phyloP scores from a whole-genome alignment of 2,329 filamentous ascomycete genomes.

The Thyridium curvatum region DNA sequence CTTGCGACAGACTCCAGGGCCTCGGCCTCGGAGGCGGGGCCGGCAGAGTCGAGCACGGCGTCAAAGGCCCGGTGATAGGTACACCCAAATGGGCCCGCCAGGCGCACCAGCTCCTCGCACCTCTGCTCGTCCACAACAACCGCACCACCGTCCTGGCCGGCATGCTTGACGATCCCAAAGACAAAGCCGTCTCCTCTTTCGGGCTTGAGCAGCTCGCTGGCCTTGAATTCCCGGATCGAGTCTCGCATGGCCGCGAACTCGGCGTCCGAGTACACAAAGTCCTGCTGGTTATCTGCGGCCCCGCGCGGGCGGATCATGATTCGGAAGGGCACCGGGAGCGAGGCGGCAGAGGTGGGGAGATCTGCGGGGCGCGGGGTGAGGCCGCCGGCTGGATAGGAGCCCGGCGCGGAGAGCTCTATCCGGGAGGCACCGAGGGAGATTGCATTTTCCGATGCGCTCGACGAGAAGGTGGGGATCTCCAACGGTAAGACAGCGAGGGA shows the following conservation, averaged over 20 bases:
- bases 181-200: slow-evolving; percentile 49
- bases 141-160: neutral
- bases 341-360: slow-evolving; percentile 15
- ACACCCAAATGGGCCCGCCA: slow-evolving; percentile 34
- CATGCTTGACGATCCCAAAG: slow-evolving; percentile 37
- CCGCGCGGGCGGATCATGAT: slow-evolving; percentile 51
- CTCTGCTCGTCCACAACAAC: slow-evolving; percentile 30
- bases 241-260: slow-evolving; percentile 38
- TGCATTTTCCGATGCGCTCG: slow-evolving; percentile 29
- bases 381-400: slow-evolving; percentile 44
- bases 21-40: slow-evolving; percentile 8
- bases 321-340: slow-evolving; percentile 33
- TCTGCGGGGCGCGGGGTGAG: slow-evolving; percentile 40
- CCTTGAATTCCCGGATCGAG: slow-evolving; percentile 29
- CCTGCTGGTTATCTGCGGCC: slow-evolving; percentile 13
- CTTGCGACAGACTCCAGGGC: slow-evolving; percentile 26
- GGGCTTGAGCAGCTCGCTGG: slow-evolving; percentile 26
- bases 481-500: slow-evolving; percentile 21
- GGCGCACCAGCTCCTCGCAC: slow-evolving; percentile 31
- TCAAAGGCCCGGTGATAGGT: slow-evolving; percentile 55
- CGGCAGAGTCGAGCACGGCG: slow-evolving; percentile 23
- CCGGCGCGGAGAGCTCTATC: slow-evolving; percentile 46
- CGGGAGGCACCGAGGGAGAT: slow-evolving; percentile 37
- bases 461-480: slow-evolving; percentile 50
- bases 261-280: slow-evolving; percentile 41